Conservation (phyloP, 2,329 filamentous ascomycete genomes). For the Fusarium humuli region DNA sequence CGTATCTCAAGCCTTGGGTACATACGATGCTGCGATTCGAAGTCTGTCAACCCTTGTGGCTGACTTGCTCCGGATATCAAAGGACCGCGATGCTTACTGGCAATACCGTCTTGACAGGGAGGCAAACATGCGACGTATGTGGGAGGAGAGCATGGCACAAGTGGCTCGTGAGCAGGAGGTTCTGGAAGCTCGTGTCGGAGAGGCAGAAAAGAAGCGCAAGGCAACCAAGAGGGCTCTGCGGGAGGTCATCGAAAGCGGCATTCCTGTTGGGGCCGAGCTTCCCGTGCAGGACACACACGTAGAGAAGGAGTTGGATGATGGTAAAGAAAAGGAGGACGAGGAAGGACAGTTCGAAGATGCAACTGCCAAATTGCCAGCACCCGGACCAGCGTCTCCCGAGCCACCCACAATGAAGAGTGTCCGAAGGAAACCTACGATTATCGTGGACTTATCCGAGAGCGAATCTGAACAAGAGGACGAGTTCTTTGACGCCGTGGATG, state of each 20-base stretch:
- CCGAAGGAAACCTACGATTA: constrained; percentile 71
- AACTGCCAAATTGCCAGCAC: constrained; percentile 13
- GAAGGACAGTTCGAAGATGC: constrained; percentile 44
- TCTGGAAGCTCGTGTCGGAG: constrained; percentile 85
- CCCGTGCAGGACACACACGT: constrained; percentile 47
- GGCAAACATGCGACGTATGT: constrained; percentile 90
- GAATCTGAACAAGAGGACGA: constrained; percentile 88
- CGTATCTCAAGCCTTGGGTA: constrained; percentile 80
- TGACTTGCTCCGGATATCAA: constrained; percentile 90
- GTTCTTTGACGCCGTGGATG: constrained; percentile 97
- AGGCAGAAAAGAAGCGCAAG: constrained; percentile 90
- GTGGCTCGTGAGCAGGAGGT: constrained; percentile 96
- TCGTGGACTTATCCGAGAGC: constrained; percentile 81
- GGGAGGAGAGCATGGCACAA: constrained; percentile 99
- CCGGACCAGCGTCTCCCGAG: constrained; percentile 12
- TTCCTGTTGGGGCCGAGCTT: constrained; percentile 49
- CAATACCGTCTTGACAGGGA: constrained; percentile 94
- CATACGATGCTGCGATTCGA: constrained; percentile 89
- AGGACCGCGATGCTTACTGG: constrained; percentile 96
- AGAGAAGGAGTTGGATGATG: constrained; percentile 49
- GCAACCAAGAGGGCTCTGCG: constrained; percentile 89
- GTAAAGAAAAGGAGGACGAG: constrained; percentile 31
- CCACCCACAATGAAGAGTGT: constrained; percentile 50
- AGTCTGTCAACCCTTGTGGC: constrained; percentile 87
- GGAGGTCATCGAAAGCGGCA: constrained; percentile 77